phyloP scores from a whole-genome alignment of 495 filamentous ascomycete genomes.

The Neurospora sp. region DNA sequence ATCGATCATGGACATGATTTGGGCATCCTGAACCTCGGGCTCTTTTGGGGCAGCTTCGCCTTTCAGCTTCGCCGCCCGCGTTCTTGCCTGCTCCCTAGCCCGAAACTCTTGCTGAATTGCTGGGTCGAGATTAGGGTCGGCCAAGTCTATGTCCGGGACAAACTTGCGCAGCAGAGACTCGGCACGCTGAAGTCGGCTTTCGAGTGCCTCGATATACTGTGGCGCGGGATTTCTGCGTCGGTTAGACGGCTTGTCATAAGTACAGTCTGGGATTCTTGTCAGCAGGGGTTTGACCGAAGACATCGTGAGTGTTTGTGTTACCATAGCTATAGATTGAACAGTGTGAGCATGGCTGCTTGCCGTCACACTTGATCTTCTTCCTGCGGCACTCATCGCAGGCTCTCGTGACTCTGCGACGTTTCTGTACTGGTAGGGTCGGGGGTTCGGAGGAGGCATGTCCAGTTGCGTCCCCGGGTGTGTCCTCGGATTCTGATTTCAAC shows the following conservation, averaged over 20 bases:
- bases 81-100: slow-evolving; percentile 34
- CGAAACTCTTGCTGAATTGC: slow-evolving; percentile 49
- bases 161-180: slow-evolving; percentile 69
- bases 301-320: slow-evolving; percentile 33
- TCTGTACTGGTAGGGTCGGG: slow-evolving; percentile 56
- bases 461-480: slow-evolving; percentile 6
- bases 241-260: slow-evolving; percentile 96
- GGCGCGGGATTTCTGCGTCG: slow-evolving; percentile 88
- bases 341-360: slow-evolving; percentile 95
- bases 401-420: slow-evolving; percentile 77
- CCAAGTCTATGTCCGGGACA: slow-evolving; percentile 77
- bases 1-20: slow-evolving; percentile 91
- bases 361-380: slow-evolving; percentile 99
- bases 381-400: slow-evolving; percentile 93
- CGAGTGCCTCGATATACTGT: slow-evolving; percentile 88
- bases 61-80: slow-evolving; percentile 23
- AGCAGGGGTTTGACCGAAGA: slow-evolving; percentile 15
- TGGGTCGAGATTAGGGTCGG: slow-evolving; percentile 70
- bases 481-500: slow-evolving; percentile 20
- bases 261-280: slow-evolving; percentile 61
- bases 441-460: slow-evolving; percentile 13
- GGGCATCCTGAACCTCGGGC: slow-evolving; percentile 50
- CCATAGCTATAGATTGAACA: slow-evolving; percentile 98
- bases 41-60: slow-evolving; percentile 12
- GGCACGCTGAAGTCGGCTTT: slow-evolving; percentile 72